A percentile compares a stretch with the other conserved stretches of the same genome.
phyloP scores from a whole-genome alignment of 345 rosid species.

The Populus euphratica region DNA sequence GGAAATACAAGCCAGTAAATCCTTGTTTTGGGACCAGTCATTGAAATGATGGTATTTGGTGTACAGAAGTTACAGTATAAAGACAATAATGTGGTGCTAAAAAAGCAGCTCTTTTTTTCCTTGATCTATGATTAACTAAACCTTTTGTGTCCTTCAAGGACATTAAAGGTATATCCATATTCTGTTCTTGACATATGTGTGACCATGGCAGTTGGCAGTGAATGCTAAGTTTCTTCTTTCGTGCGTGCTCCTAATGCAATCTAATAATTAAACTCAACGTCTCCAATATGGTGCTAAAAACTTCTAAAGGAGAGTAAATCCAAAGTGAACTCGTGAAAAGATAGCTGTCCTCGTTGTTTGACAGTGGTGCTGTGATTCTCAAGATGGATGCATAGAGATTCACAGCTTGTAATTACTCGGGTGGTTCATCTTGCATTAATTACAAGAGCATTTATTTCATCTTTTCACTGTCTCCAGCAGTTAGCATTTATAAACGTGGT shows the following conservation, averaged over 20 bases:
- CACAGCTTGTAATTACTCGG: neutral
- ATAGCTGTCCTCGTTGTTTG: neutral
- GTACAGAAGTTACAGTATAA: slow-evolving; percentile 6
- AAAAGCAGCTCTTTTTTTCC: slow-evolving; percentile 22
- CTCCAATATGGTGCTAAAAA: slow-evolving; percentile 4
- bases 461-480: neutral
- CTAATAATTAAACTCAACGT: slow-evolving; percentile 11
- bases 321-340: neutral
- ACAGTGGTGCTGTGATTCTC: neutral
- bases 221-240: neutral
- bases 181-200: slow-evolving; percentile 20
- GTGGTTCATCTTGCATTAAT: neutral
- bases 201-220: slow-evolving; percentile 6
- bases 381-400: neutral
- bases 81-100: slow-evolving; percentile 15
- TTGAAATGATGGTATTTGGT: slow-evolving; percentile 11
- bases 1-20: neutral
- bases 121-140: slow-evolving; percentile 6
- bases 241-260: neutral
- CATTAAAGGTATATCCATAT: neutral
- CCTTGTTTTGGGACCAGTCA: neutral
- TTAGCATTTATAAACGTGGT: neutral
- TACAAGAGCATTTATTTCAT: neutral
- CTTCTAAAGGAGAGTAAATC: neutral
- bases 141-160: slow-evolving; percentile 26